These are phyloP conservation scores for Mycena pura DNA, from an alignment of 768 basidiomycete species.

Conservation along the genomic window DNA sequence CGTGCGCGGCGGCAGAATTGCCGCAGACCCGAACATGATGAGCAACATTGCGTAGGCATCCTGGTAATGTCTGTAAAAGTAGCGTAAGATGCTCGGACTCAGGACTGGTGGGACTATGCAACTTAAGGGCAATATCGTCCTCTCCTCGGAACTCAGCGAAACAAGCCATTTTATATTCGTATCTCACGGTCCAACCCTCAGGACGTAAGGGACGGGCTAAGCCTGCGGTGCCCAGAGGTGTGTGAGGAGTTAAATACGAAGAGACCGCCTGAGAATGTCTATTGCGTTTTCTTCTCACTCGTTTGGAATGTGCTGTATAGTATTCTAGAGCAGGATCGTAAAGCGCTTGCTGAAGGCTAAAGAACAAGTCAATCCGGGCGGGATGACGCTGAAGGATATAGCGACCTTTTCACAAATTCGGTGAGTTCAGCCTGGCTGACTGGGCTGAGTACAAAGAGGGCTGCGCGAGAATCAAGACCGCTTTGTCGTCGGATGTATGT, in stretches of 20 bases:
- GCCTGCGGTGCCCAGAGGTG: conserved; percentile 48
- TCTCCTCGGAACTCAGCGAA: conserved; percentile 96
- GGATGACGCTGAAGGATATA: background rate
- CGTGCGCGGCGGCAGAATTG: conserved; percentile 87
- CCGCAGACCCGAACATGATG: conserved; percentile 89
- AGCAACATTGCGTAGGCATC: conserved; percentile 86
- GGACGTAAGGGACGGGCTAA: conserved; percentile 70
- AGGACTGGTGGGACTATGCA: conserved; percentile 36
- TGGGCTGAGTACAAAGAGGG: conserved; percentile 93
- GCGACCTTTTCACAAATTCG: conserved; percentile 86
- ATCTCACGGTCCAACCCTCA: conserved; percentile 94
- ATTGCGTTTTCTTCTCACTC: conserved; percentile 89
- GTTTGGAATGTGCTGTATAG: conserved; percentile 91
- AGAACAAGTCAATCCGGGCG: conserved; percentile 8
- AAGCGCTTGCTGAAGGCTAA: conserved; percentile 85
- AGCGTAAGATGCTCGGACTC: conserved; percentile 16
- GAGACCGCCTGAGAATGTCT: conserved; percentile 69
- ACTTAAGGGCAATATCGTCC: conserved; percentile 93
- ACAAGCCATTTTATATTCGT: conserved; percentile 97
- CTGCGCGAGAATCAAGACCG: conserved; percentile 88
- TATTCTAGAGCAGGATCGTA: conserved; percentile 92
- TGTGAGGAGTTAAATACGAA: conserved; percentile 57
- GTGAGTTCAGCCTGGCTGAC: conserved; percentile 84
- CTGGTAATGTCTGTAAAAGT: conserved; percentile 82
- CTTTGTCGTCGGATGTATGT: conserved; percentile 89